A percentile compares a stretch with the other conserved stretches of the same genome.
These are phyloP conservation scores for Penicillium sclerotiorum DNA, from an alignment of 2,329 filamentous ascomycete species.

Conservation along the genomic window DNA sequence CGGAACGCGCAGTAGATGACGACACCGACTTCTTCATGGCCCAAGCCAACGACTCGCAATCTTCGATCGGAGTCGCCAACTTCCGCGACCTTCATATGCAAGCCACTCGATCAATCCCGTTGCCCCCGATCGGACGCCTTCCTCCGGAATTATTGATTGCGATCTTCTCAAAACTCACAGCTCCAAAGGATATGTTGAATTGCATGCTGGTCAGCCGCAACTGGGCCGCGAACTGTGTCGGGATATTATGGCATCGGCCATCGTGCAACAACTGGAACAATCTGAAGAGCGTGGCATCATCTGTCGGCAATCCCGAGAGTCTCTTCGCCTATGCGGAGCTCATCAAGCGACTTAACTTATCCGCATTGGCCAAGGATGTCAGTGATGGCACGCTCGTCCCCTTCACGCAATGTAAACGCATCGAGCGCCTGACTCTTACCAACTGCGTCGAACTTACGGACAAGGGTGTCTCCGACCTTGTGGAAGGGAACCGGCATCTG, in stretches of 20 bases:
- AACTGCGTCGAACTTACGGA: constrained; percentile 87
- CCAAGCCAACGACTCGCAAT: constrained; percentile 85
- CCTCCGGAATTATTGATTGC: constrained; percentile 94
- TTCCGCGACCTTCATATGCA: constrained; percentile 73
- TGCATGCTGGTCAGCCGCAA: constrained; percentile 93
- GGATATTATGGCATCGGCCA: constrained; percentile 91
- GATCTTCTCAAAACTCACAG: constrained; percentile 82
- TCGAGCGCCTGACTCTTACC: constrained; percentile 90
- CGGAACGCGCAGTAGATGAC: constrained; percentile 68
- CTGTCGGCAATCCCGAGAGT: constrained; percentile 70
- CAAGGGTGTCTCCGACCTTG: constrained; percentile 74
- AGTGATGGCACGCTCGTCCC: constrained; percentile 88
- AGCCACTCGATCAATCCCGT: constrained; percentile 43
- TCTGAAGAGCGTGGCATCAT: constrained; percentile 76
- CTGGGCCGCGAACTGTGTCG: constrained; percentile 91
- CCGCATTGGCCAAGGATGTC: constrained; percentile 72
- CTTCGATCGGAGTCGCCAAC: constrained; percentile 80
- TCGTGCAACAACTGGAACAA: constrained; percentile 85
- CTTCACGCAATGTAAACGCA: constrained; percentile 80
- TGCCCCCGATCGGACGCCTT: constrained; percentile 73
- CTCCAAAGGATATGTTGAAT: constrained; percentile 74
- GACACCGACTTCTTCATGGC: constrained; percentile 91
- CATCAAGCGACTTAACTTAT: constrained; percentile 89
- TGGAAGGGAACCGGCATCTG: constrained; percentile 77
- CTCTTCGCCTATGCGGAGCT: constrained; percentile 90